These are phyloP conservation scores for Fusarium scirpi DNA, from an alignment of 2,329 filamentous ascomycete genomes.

Conservation along the genomic window DNA sequence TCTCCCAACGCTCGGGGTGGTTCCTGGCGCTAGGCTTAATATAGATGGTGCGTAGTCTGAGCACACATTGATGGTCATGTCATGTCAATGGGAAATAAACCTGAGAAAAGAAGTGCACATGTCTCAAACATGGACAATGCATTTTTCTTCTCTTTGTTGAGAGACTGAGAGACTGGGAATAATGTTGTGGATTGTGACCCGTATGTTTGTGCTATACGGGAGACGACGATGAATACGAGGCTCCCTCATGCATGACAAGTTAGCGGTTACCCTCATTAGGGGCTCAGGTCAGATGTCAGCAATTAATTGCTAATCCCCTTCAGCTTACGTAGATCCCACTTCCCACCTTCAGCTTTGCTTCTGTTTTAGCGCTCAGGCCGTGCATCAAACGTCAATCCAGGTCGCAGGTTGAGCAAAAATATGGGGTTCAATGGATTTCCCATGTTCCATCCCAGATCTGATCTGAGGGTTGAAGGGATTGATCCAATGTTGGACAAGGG, in stretches of 20 bases:
- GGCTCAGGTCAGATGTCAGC: background rate
- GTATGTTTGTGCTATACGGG: background rate
- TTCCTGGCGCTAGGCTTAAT: conserved; percentile 13
- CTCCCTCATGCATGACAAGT: conserved; percentile 12
- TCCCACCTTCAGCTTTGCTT: background rate
- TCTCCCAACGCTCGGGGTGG: background rate
- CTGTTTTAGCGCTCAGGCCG: conserved; percentile 7
- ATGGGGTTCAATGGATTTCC: background rate
- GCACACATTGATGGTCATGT: background rate
- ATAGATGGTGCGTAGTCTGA: background rate
- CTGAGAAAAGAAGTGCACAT: background rate
- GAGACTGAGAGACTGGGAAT: too few relatives aligned
- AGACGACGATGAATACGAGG: conserved; percentile 5
- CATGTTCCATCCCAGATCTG: background rate
- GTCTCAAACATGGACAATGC: background rate
- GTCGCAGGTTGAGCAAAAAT: conserved; percentile 3
- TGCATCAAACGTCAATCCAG: conserved; percentile 1
- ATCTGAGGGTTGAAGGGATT: background rate
- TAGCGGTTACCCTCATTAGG: background rate
- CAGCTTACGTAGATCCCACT: conserved; percentile 1
- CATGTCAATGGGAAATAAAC: background rate
- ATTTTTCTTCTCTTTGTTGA: too few relatives aligned
- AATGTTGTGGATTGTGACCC: background rate
- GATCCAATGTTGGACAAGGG: background rate
- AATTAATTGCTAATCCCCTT: conserved; percentile 1